Evolutionary conservation across 805 yeast species (phyloP).

Genomic region (Ogataea dorogensis): DNA sequence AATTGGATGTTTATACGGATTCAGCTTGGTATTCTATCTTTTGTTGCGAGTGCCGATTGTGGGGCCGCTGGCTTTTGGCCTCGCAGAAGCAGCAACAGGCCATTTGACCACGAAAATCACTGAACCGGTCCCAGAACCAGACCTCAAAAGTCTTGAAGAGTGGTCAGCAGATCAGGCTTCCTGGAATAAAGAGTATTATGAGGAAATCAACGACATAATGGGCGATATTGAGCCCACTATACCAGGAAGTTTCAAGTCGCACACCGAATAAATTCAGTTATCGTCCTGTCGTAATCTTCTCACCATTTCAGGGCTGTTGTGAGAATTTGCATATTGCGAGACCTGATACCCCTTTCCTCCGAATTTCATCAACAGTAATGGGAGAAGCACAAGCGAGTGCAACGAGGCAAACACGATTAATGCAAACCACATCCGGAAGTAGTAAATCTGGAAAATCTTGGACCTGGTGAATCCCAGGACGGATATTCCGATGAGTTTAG

Average conservation of each 20-base stretch:
- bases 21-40: slow-evolving; percentile 47
- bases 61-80: slow-evolving; percentile 47
- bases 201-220: slow-evolving; percentile 16
- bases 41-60: slow-evolving; percentile 44
- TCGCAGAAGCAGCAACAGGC: slow-evolving; percentile 54
- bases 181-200: slow-evolving; percentile 20
- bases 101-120: slow-evolving; percentile 53
- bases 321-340: slow-evolving; percentile 19
- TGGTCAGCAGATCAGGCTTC: slow-evolving; percentile 20
- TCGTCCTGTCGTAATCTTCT: slow-evolving; percentile 19
- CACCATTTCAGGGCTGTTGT: slow-evolving; percentile 26
- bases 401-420: slow-evolving; percentile 72
- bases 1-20: slow-evolving; percentile 56
- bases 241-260: slow-evolving; percentile 17
- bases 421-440: slow-evolving; percentile 92
- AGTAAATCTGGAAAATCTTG: slow-evolving; percentile 85
- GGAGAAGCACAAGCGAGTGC: slow-evolving; percentile 78
- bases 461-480: slow-evolving; percentile 87
- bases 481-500: slow-evolving; percentile 83
- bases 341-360: slow-evolving; percentile 57
- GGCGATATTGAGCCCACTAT: slow-evolving; percentile 15
- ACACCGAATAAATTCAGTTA: slow-evolving; percentile 3
- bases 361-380: slow-evolving; percentile 61
- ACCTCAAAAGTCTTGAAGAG: slow-evolving; percentile 1
- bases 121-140: slow-evolving; percentile 39